phyloP scores from a whole-genome alignment of 805 yeast genomes.

The Nematodospora valgi region DNA sequence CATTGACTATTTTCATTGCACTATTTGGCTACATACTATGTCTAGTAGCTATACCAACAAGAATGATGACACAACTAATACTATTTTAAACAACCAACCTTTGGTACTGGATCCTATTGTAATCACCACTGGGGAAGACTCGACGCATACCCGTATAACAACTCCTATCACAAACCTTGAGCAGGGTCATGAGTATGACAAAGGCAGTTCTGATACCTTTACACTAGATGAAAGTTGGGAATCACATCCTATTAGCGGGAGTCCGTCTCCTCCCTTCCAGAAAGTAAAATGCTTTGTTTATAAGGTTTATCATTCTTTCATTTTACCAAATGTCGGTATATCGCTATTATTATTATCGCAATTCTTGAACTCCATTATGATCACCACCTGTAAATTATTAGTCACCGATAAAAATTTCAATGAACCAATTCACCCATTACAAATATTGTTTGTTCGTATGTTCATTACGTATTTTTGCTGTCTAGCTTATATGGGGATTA shows the following conservation, averaged over 20 bases:
- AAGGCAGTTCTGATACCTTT: too few relatives aligned
- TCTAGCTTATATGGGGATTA: conserved; percentile 48
- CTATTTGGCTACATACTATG: too few relatives aligned
- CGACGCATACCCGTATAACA: too few relatives aligned
- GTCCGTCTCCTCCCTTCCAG: too few relatives aligned
- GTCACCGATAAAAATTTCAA: conserved; percentile 60
- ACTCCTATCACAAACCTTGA: too few relatives aligned
- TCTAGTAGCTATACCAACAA: background rate
- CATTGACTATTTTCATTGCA: too few relatives aligned
- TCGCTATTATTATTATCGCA: conserved; percentile 58
- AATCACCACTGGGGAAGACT: conserved; percentile 4
- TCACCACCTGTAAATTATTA: conserved; percentile 68
- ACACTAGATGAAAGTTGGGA: background rate
- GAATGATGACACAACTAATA: conserved; percentile 2
- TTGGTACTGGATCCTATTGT: conserved; percentile 8
- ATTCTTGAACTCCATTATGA: conserved; percentile 74
- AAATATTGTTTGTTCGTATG: conserved; percentile 78
- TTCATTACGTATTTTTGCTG: conserved; percentile 62
- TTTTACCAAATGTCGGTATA: conserved; percentile 50
- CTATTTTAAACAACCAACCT: conserved; percentile 6
- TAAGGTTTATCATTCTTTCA: too few relatives aligned
- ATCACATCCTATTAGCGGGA: too few relatives aligned
- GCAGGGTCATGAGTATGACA: too few relatives aligned
- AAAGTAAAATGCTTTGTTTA: too few relatives aligned
- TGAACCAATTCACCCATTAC: conserved; percentile 69